Evolutionary conservation across 2,329 filamentous ascomycete genomes (phyloP).

Genomic region (Tolypocladium cylindrosporum): DNA sequence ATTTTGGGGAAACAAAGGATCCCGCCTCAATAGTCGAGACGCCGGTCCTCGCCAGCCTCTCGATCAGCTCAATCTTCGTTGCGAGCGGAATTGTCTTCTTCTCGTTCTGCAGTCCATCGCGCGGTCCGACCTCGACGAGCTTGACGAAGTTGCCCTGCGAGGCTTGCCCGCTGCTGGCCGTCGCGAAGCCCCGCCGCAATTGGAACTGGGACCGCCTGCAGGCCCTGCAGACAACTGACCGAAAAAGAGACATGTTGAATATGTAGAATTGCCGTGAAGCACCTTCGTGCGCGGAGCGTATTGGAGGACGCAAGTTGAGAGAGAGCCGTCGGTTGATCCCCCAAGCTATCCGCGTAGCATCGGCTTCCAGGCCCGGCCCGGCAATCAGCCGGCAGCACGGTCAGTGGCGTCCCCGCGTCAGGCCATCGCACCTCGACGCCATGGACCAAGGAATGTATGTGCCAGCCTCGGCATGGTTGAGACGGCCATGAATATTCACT

Average conservation of each 20-base stretch:
- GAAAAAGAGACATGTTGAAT: constrained; percentile 22
- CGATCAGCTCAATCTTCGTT: constrained; percentile 70
- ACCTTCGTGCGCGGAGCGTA: constrained; percentile 2
- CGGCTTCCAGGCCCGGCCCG: constrained; percentile 13
- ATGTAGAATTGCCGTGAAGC: background rate
- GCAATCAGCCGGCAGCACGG: constrained; percentile 4
- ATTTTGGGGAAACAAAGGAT: constrained; percentile 75
- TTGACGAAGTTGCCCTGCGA: constrained; percentile 36
- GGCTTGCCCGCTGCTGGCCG: constrained; percentile 19
- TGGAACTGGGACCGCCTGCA: constrained; percentile 23
- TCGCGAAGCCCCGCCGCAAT: constrained; percentile 27
- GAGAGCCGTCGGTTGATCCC: background rate
- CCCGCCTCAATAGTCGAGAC: constrained; percentile 69
- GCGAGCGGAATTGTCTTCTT: constrained; percentile 58
- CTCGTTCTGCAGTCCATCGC: constrained; percentile 84
- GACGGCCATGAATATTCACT: background rate
- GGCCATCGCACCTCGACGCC: background rate
- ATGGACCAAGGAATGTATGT: background rate
- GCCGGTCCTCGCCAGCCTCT: constrained; percentile 57
- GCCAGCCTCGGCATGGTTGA: background rate
- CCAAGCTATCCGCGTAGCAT: constrained; percentile 16
- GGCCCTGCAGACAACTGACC: constrained; percentile 26
- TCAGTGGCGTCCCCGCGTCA: background rate
- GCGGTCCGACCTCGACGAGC: constrained; percentile 75
- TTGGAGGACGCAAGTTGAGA: background rate